phyloP scores from a whole-genome alignment of 2,329 filamentous ascomycete genomes.

The Aureobasidium lini region DNA sequence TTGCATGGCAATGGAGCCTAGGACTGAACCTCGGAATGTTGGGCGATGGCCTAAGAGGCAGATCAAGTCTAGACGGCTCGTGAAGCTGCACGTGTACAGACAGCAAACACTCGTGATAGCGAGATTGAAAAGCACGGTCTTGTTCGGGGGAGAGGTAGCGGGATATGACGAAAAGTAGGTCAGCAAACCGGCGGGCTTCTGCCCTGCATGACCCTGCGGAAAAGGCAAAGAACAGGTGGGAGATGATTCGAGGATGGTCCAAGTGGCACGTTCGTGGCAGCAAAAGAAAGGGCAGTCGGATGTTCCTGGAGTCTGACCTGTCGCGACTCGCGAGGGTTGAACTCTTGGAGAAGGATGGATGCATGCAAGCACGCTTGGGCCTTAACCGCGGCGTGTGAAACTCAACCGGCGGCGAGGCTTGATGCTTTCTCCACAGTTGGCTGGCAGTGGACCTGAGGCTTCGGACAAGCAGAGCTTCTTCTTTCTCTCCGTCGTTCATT shows the following conservation, averaged over 20 bases:
- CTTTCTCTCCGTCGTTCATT: background rate
- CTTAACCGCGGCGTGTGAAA: background rate
- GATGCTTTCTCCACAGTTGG: conserved; percentile 10
- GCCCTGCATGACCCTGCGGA: background rate
- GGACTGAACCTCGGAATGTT: background rate
- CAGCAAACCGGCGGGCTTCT: background rate
- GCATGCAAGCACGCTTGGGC: background rate
- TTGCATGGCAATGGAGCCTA: background rate
- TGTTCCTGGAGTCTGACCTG: background rate
- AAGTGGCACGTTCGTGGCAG: conserved; percentile 4
- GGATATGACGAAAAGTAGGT: background rate
- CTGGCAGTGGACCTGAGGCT: background rate
- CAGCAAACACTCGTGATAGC: background rate
- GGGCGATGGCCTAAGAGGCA: background rate
- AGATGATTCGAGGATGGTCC: background rate
- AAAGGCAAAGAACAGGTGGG: background rate
- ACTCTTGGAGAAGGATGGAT: too few relatives aligned
- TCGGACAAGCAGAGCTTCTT: conserved; percentile 5
- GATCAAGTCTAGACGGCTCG: background rate
- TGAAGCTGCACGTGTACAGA: conserved; percentile 4
- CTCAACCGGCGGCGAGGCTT: conserved; percentile 4
- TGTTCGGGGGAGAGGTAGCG: background rate
- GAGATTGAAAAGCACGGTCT: background rate
- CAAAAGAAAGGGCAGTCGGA: background rate
- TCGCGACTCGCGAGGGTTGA: too few relatives aligned